These are phyloP conservation scores for Penicillium odoratum DNA, from an alignment of 495 filamentous ascomycete genomes.

Conservation along the genomic window DNA sequence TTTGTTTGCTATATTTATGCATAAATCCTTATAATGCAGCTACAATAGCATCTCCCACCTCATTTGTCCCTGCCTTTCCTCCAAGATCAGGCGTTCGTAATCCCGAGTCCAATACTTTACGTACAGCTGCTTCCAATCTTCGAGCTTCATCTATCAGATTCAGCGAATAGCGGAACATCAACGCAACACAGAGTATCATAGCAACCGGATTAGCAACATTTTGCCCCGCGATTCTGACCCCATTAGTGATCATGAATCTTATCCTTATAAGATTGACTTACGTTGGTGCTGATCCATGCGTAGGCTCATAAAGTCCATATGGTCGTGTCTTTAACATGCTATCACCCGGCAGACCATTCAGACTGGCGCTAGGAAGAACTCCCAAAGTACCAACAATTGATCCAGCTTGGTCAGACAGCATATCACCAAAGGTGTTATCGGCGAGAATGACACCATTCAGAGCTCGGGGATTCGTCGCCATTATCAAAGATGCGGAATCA, in stretches of 20 bases:
- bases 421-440: conserved; percentile 55
- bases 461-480: conserved; percentile 48
- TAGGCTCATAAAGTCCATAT: conserved; percentile 45
- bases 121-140: conserved; percentile 78
- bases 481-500: conserved; percentile 49
- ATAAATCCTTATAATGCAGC: conserved; percentile 53
- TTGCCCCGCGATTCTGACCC: conserved; percentile 34
- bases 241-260: background rate
- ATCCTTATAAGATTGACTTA: conserved; percentile 19
- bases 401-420: conserved; percentile 52
- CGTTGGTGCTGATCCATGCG: conserved; percentile 44
- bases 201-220: conserved; percentile 66
- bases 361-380: conserved; percentile 49
- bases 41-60: conserved; percentile 81
- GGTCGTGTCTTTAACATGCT: conserved; percentile 29
- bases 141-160: conserved; percentile 69
- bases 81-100: conserved; percentile 78
- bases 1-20: background rate
- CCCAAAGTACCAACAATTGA: conserved; percentile 50
- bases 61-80: conserved; percentile 66
- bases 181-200: conserved; percentile 82
- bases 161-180: conserved; percentile 91
- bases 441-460: conserved; percentile 52
- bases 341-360: conserved; percentile 46
- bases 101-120: conserved; percentile 70